Base-by-base conservation (phyloP, 2,329 filamentous ascomycete species). In the Fonsecaea pedrosoi region DNA sequence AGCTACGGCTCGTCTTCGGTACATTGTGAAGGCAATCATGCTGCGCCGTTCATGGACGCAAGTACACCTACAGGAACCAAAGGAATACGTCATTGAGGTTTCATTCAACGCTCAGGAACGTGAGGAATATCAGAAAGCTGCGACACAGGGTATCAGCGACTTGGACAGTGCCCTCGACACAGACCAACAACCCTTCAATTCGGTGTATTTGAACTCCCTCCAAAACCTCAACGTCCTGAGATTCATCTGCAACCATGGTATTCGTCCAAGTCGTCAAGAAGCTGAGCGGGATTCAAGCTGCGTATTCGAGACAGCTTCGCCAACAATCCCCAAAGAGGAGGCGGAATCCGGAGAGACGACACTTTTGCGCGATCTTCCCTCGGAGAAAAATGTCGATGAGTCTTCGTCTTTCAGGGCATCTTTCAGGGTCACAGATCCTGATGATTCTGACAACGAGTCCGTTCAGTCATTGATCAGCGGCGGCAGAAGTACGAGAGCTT, bases 201-300 rank as follows among this genome's bases (percentile, higher is more conserved):
- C 70, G 0, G 66, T 74, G 0, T 83, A 78, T 54, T 73, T 79
- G 9, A 84, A 82, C 53, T 78, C 80, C 0, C 67, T 85, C 0
- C 79, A 82, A 64, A 76, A 78, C 50, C 82, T 85, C 35, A 80
- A 85, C 34, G 73, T 76, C 0, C 71, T 85, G 63, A 74, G 83
- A 0, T 73, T 83, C 15, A 73, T 84, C 2, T 85, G 83, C 40
- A 80, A 84, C 54, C 71, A 84, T 0, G 83, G 84, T 18, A 7
- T 18, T 45, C 15, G 30, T 32, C 30, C 30, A 32, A 32, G 30
- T 32, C 30, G 30, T 32, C 30, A 32, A 32, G 30, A 32, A 4
- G 30, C 30, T 32, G 30, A 4, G 30, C 6, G 30, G 30, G 30
- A 32, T 32, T 32, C 30, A 32, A 32, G 30, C 30, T 2, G 6